These are phyloP conservation scores for Pichia sp. DNA, from an alignment of 1,139 yeast species.

Conservation along the genomic window DNA sequence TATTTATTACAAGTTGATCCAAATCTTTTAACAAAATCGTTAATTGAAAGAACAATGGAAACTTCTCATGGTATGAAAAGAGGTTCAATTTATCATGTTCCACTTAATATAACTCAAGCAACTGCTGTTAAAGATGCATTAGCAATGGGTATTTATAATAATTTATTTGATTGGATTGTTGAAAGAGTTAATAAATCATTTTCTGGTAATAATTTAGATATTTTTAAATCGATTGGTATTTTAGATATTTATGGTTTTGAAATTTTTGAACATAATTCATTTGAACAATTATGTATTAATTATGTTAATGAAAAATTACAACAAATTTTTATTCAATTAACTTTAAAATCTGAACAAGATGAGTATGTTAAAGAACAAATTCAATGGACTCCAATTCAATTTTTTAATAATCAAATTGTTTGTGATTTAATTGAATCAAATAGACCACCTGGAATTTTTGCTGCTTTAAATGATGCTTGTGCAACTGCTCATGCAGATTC, in stretches of 20 bases:
- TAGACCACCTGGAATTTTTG: constrained; percentile 95
- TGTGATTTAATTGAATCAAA: constrained; percentile 94
- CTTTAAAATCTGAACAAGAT: constrained; percentile 94
- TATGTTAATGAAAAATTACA: constrained; percentile 96
- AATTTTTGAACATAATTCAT: constrained; percentile 92
- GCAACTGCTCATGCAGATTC: constrained; percentile 99
- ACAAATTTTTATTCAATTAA: constrained; percentile 92
- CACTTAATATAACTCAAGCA: constrained; percentile 88
- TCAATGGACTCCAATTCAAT: constrained; percentile 96
- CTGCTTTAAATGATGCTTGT: constrained; percentile 93
- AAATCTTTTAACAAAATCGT: constrained; percentile 55
- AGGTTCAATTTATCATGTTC: constrained; percentile 93
- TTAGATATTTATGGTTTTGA: constrained; percentile 98
- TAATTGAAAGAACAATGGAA: constrained; percentile 80
- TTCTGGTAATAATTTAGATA: constrained; percentile 36
- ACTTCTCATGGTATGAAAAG: constrained; percentile 84
- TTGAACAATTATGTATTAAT: constrained; percentile 95
- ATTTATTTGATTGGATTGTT: constrained; percentile 95
- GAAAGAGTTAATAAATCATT: constrained; percentile 79
- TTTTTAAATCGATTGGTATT: constrained; percentile 76
- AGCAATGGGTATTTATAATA: constrained; percentile 90
- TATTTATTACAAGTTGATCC: constrained; percentile 81
- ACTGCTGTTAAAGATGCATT: constrained; percentile 91
- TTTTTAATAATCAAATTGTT: constrained; percentile 92
- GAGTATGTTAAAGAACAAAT: constrained; percentile 94